Conservation (phyloP, 352 stramenopile genomes). For the Globisporangium cederbergense region DNA sequence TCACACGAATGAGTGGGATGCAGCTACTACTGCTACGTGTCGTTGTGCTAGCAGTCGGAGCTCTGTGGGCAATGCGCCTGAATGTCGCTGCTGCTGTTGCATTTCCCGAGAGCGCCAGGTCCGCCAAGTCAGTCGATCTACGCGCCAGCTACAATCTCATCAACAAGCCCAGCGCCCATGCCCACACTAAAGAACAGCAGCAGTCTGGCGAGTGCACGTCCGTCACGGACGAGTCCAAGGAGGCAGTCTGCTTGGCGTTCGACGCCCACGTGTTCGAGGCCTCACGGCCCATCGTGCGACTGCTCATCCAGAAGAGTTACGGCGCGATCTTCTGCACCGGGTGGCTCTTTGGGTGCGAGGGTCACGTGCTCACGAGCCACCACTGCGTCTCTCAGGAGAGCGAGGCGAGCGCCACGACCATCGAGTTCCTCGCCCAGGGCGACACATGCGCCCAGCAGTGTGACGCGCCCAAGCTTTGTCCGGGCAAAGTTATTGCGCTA, state of each 20-base stretch:
- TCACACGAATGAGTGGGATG: not conserved
- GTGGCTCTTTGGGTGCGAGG: constrained; percentile 49
- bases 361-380: constrained; percentile 55
- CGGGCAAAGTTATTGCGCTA: constrained; percentile 28
- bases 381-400: constrained; percentile 37
- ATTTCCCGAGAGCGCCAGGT: not conserved
- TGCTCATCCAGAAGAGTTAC: constrained; percentile 41
- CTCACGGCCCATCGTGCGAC: constrained; percentile 26
- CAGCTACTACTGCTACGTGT: not conserved
- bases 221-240: constrained; percentile 20
- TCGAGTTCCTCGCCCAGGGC: constrained; percentile 51
- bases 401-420: constrained; percentile 29
- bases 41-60: not conserved
- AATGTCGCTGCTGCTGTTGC: not conserved
- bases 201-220: constrained; percentile 14
- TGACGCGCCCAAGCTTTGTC: constrained; percentile 25
- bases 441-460: constrained; percentile 21
- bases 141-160: not conserved
- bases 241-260: constrained; percentile 26
- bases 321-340: constrained; percentile 49
- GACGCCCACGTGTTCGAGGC: constrained; percentile 16
- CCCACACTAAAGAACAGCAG: not conserved
- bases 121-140: not conserved
- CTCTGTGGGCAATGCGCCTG: not conserved
- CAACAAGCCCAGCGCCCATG: not conserved